Percentiles rank a stretch among this genome's conserved stretches.
Evolutionary conservation across 176 grass and related monocot species (phyloP).

Genomic region (Carex scoparia): DNA sequence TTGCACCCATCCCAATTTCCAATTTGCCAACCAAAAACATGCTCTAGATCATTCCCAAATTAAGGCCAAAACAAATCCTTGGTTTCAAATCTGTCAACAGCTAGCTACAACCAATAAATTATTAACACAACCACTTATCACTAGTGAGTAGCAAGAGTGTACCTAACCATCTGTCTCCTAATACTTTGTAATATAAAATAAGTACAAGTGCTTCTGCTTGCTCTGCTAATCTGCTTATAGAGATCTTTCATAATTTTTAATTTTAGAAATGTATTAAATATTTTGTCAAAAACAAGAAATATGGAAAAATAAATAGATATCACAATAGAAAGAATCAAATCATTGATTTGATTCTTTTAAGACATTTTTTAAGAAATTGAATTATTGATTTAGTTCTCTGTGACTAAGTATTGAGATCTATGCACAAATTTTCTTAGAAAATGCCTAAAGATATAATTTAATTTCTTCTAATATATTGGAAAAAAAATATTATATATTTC

Average conservation of each 20-base stretch:
- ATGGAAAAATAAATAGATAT: too few relatives aligned
- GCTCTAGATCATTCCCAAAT: background rate
- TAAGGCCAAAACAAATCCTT: background rate
- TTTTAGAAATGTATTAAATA: background rate
- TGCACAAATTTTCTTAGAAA: too few relatives aligned
- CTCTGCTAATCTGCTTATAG: background rate
- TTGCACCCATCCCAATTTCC: background rate
- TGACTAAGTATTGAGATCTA: too few relatives aligned
- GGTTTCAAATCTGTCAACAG: background rate
- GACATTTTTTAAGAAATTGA: too few relatives aligned
- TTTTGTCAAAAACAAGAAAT: too few relatives aligned
- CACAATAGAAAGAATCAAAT: too few relatives aligned
- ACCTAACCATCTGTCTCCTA: conserved; percentile 2
- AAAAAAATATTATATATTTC: too few relatives aligned
- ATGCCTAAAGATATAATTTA: too few relatives aligned
- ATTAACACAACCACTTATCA: background rate
- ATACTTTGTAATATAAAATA: background rate
- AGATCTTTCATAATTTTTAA: background rate
- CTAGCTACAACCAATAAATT: background rate
- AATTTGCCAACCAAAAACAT: background rate
- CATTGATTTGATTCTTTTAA: too few relatives aligned
- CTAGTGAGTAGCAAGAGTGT: background rate
- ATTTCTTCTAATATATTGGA: too few relatives aligned
- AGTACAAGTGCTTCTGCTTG: background rate
- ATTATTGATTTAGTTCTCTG: too few relatives aligned